Conservation (phyloP, 1,284 basidiomycete species). For the Stereum hirsutum region DNA sequence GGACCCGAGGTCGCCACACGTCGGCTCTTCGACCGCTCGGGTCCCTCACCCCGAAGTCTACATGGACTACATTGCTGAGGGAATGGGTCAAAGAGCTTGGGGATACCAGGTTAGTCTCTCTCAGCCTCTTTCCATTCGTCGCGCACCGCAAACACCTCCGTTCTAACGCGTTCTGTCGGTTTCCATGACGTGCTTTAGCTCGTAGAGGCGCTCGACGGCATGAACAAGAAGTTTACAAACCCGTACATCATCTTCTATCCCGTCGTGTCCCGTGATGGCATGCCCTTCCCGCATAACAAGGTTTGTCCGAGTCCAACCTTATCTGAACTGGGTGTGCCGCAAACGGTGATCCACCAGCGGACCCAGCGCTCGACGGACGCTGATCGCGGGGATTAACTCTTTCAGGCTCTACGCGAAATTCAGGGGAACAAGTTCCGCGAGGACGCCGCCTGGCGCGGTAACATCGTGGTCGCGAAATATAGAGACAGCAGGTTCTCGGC, state of each 20-base stretch:
- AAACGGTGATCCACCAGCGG: no score
- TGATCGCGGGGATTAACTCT: no score
- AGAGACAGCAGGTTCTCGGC: conserved; percentile 55
- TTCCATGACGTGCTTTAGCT: conserved; percentile 29
- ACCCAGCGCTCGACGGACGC: no score
- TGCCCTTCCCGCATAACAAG: conserved; percentile 72
- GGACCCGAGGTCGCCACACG: conserved; percentile 34
- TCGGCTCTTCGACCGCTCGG: conserved; percentile 27
- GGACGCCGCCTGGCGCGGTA: conserved; percentile 64
- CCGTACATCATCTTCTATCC: conserved; percentile 78
- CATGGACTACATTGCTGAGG: conserved; percentile 77
- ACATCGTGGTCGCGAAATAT: conserved; percentile 70
- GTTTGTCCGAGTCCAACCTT: no score
- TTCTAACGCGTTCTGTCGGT: background rate
- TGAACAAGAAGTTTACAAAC: conserved; percentile 65
- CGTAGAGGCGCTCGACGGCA: conserved; percentile 65
- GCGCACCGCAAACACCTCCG: conserved; percentile 6
- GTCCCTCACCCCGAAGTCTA: conserved; percentile 75
- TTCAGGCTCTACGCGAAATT: conserved; percentile 61
- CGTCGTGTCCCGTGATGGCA: conserved; percentile 60
- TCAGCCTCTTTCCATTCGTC: conserved; percentile 3
- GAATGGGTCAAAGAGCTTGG: conserved; percentile 58
- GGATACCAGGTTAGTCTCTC: conserved; percentile 49
- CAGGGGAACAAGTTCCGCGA: conserved; percentile 54
- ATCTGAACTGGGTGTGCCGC: no score